Evolutionary conservation across 495 filamentous ascomycete species (phyloP), one percentile per base, ranked within the genome.

Genomic region (Aspergillus homomorphus): DNA sequence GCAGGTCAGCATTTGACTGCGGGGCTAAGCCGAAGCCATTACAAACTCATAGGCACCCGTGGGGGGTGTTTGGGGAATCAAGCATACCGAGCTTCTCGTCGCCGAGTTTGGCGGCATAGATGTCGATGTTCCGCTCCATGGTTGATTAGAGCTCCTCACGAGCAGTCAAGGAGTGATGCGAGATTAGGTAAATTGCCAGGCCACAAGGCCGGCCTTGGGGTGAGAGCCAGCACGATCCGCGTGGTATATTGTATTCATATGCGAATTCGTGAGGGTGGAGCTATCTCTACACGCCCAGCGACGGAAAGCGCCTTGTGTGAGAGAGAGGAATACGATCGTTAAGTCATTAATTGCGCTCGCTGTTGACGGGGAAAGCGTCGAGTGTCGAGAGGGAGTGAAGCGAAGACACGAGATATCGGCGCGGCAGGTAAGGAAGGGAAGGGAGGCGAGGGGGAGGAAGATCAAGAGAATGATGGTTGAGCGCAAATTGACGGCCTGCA

Each of bases 1-100:
- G 10, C 33, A 38, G 10, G 33, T 38, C 33, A 38, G 33, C 33
- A 9, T 12, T 38, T 38, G 33, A 12, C 12, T 12, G 5, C 12
- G 4, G 15, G 33, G 15, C 4, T 28, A 28, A 38, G 33, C 33
- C 10, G 4, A 12, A 38, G 6, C 10, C 33, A 2, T 6, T 7
- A 16, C 33, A 22, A 49, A 20, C 57, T 57, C 26, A 72, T 58
- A 38, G 42, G 56, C 20, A 61, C 48, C 45, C 42, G 20, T 1
- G 26, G 16, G 53, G 53, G 20, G 19, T n/a, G n/a, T 15, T 44
- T 24, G n/a, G 28, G 23, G 38, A 48, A 38, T 26, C 16, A 30
- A 26, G 67, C 80, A 56, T 78, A 87, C 84, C 84, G 49, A 81
- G 73, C 69, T 79, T 80, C 53, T 80, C 73, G 67, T 87, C 82